phyloP scores from a whole-genome alignment of 352 stramenopile genomes.

The Globisporangium alternatum region DNA sequence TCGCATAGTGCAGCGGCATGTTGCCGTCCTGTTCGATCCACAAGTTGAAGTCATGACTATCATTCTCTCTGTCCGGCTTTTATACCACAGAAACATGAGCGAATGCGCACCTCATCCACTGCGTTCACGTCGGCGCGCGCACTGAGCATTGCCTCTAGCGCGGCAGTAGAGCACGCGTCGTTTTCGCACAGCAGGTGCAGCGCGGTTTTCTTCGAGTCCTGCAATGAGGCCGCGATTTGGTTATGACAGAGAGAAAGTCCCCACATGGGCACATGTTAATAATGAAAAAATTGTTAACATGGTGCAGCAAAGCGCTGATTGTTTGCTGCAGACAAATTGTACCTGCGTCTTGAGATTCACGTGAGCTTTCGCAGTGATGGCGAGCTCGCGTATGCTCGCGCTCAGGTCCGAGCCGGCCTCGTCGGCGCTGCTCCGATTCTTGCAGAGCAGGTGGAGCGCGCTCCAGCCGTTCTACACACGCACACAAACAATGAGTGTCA shows the following conservation, averaged over 20 bases:
- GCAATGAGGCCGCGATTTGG: neutral
- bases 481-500: slow-evolving; percentile 3
- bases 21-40: slow-evolving; percentile 49
- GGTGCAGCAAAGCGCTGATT: neutral
- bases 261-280: neutral
- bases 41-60: neutral
- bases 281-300: neutral
- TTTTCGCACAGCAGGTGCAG: slow-evolving; percentile 81
- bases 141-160: slow-evolving; percentile 43
- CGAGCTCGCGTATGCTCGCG: slow-evolving; percentile 36
- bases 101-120: slow-evolving; percentile 39
- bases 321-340: slow-evolving; percentile 1
- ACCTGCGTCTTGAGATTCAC: slow-evolving; percentile 41
- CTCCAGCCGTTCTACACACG: slow-evolving; percentile 55
- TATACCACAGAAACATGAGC: neutral
- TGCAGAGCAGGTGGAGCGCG: slow-evolving; percentile 61
- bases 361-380: slow-evolving; percentile 34
- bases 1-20: slow-evolving; percentile 56
- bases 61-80: neutral
- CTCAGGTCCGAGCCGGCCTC: slow-evolving; percentile 27
- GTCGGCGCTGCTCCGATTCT: slow-evolving; percentile 45
- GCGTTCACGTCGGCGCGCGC: slow-evolving; percentile 35
- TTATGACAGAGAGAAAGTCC: neutral
- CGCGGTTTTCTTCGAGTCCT: slow-evolving; percentile 53
- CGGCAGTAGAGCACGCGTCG: slow-evolving; percentile 33